phyloP scores from a whole-genome alignment of 164 flowering plant genomes.

The Tinospora cordifolia region DNA sequence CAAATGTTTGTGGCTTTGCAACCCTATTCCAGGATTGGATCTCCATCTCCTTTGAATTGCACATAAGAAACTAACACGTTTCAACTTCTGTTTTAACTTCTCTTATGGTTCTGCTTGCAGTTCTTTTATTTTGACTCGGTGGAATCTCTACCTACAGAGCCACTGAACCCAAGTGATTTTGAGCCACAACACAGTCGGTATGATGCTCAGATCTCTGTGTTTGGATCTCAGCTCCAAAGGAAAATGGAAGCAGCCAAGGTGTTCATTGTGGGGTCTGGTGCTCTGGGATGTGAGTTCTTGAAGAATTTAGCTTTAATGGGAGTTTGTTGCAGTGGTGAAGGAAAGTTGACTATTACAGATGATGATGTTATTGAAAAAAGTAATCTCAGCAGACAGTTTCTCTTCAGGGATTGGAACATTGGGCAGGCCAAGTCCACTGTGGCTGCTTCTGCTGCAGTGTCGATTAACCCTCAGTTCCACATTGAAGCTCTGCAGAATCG shows the following conservation, averaged over 20 bases:
- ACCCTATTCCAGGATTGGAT: not conserved
- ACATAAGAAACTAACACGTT: not conserved
- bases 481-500: constrained; percentile 83
- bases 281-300: constrained; percentile 78
- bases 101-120: constrained; percentile 24
- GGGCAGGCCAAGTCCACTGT: constrained; percentile 89
- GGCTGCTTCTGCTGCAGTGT: constrained; percentile 66
- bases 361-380: constrained; percentile 95
- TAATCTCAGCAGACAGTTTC: constrained; percentile 81
- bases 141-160: constrained; percentile 68
- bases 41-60: not conserved
- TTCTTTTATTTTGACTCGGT: constrained; percentile 72
- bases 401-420: constrained; percentile 87
- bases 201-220: constrained; percentile 87
- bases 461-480: constrained; percentile 46
- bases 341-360: constrained; percentile 68
- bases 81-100: not conserved
- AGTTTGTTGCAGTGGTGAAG: constrained; percentile 51
- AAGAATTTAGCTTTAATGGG: constrained; percentile 83
- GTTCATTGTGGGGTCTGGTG: constrained; percentile 82
- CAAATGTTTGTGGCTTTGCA: not conserved
- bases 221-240: constrained; percentile 73
- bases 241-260: constrained; percentile 62
- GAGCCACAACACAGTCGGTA: constrained; percentile 57
- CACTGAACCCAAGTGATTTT: constrained; percentile 48